Conservation (phyloP, 495 filamentous ascomycete species). For the Amniculicola lignicola region DNA sequence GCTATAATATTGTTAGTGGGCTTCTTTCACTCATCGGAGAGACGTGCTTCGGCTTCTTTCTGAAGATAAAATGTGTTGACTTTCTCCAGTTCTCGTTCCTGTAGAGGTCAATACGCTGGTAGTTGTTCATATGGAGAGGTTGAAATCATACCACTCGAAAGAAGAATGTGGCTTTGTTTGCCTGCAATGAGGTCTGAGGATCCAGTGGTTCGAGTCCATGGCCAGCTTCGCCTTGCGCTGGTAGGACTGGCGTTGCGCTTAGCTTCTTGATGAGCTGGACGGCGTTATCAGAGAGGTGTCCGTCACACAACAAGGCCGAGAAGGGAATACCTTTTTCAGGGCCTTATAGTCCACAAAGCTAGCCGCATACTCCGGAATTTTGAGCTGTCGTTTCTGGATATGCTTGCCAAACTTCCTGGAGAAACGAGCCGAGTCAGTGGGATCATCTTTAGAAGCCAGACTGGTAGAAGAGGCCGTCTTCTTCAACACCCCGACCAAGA, state of each 20-base stretch:
- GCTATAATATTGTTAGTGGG: conserved; percentile 49
- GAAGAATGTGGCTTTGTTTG: conserved; percentile 98
- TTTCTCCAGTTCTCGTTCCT: conserved; percentile 97
- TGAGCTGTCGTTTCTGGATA: conserved; percentile 96
- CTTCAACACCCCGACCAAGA: conserved; percentile 5
- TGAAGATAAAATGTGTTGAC: conserved; percentile 97
- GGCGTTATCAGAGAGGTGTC: conserved; percentile 12
- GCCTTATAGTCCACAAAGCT: conserved; percentile 99
- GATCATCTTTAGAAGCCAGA: conserved; percentile 30
- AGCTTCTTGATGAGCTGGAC: conserved; percentile 94
- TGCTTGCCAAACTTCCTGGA: conserved; percentile 98
- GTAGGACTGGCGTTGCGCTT: conserved; percentile 81
- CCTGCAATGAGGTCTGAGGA: conserved; percentile 87
- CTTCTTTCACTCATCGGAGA: neutral
- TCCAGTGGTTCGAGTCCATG: conserved; percentile 54
- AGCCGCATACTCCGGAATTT: conserved; percentile 97
- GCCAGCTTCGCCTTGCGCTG: conserved; percentile 63
- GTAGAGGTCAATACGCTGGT: neutral
- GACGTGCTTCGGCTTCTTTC: conserved; percentile 89
- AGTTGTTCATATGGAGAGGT: neutral
- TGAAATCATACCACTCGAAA: conserved; percentile 74
- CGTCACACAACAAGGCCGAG: neutral
- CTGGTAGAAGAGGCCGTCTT: conserved; percentile 28
- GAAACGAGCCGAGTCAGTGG: conserved; percentile 31
- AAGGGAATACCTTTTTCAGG: conserved; percentile 76